Evolutionary conservation across 83 land plant genomes (phyloP).

Genomic region (Thuja plicata): DNA sequence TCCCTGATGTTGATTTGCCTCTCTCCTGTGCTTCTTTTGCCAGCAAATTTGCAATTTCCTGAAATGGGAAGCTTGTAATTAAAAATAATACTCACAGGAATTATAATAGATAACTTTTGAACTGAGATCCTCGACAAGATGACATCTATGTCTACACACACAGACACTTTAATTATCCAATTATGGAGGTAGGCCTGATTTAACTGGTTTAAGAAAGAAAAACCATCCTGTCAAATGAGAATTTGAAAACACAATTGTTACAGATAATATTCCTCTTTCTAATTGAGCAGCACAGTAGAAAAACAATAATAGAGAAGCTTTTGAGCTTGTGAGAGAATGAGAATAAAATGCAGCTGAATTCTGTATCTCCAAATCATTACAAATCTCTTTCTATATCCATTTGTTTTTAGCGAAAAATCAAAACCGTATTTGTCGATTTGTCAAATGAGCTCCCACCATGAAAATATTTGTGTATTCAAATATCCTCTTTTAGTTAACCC

Average conservation of each 20-base stretch:
- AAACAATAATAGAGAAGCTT: neutral
- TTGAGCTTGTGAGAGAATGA: neutral
- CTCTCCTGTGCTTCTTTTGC: slow-evolving; percentile 49
- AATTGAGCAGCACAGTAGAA: neutral
- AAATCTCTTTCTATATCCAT: neutral
- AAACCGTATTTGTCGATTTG: neutral
- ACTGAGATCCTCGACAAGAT: neutral
- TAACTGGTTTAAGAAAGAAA: neutral
- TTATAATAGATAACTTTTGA: neutral
- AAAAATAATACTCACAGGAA: neutral
- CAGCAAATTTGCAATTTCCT: slow-evolving; percentile 56
- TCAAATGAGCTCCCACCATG: neutral
- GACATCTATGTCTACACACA: neutral
- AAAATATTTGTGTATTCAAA: neutral
- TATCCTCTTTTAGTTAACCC: neutral
- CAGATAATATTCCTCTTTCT: neutral
- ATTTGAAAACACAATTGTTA: slow-evolving; percentile 1
- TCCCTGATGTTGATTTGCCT: slow-evolving; percentile 42
- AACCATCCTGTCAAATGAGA: neutral
- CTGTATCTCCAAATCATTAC: neutral
- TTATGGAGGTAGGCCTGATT: neutral
- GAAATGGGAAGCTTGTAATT: neutral
- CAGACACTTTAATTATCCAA: neutral
- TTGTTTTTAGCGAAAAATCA: neutral
- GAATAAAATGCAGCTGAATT: neutral